A percentile compares a stretch with the other conserved stretches of the same genome.
Evolutionary conservation across 2,329 filamentous ascomycete species (phyloP).

Genomic region (Beauveria sp.): DNA sequence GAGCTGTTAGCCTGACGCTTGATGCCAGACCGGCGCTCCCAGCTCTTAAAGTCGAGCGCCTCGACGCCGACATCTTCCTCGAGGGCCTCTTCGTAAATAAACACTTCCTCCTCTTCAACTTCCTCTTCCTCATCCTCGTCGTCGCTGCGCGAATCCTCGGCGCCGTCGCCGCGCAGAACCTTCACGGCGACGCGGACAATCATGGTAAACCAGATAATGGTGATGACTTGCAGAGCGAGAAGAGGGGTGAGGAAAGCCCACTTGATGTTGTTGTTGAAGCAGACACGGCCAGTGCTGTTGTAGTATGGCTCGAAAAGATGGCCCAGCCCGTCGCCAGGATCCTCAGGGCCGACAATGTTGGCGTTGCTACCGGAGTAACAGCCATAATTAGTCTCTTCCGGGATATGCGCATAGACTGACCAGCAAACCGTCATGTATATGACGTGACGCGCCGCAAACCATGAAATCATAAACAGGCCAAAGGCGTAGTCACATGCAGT

Average conservation of each 20-base stretch:
- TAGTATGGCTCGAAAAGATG: conserved; percentile 70
- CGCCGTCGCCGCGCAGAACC: conserved; percentile 67
- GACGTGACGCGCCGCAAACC: conserved; percentile 77
- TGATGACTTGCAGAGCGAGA: conserved; percentile 70
- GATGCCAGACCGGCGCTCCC: conserved; percentile 49
- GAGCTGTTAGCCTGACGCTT: conserved; percentile 47
- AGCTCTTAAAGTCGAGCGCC: conserved; percentile 57
- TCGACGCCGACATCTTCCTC: conserved; percentile 74
- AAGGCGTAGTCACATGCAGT: conserved; percentile 76
- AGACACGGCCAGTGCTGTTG: conserved; percentile 65
- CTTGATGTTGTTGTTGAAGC: conserved; percentile 68
- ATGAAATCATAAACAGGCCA: conserved; percentile 75
- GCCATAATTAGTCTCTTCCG: conserved; percentile 53
- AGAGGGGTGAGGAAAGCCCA: conserved; percentile 72
- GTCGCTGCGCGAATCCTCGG: conserved; percentile 83
- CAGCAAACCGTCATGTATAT: conserved; percentile 74
- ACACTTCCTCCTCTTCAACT: conserved; percentile 47
- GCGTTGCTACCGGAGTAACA: conserved; percentile 60
- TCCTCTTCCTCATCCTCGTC: conserved; percentile 67
- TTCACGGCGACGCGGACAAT: conserved; percentile 76
- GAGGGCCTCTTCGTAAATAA: conserved; percentile 48
- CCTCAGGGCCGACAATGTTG: conserved; percentile 46
- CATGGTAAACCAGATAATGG: conserved; percentile 82
- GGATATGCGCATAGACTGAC: conserved; percentile 66
- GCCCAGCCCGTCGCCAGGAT: conserved; percentile 41